Evolutionary conservation across 2,329 filamentous ascomycete species (phyloP).

Genomic region (Fusarium ramigenum): DNA sequence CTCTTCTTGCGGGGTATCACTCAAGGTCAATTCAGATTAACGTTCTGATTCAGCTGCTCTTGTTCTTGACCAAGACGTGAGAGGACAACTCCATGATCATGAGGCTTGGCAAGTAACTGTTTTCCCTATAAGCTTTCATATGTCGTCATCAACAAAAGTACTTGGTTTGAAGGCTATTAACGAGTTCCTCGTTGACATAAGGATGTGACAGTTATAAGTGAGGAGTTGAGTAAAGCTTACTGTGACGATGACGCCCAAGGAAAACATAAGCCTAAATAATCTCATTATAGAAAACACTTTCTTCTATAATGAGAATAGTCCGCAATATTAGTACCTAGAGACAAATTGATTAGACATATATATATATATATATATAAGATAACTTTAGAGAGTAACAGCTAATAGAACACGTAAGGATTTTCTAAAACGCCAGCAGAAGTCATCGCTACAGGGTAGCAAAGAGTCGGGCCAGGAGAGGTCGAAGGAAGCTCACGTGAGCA

Average conservation of each 20-base stretch:
- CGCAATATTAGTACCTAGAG: accelerated
- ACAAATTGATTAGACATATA: too few species aligned
- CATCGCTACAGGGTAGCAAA: neutral
- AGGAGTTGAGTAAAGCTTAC: too few species aligned
- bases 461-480: too few species aligned
- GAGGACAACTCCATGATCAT: neutral
- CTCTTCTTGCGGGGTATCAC: neutral
- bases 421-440: too few species aligned
- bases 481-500: conserved; percentile 27
- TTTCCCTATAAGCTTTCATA: neutral
- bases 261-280: neutral
- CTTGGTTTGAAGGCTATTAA: neutral
- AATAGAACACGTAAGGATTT: neutral
- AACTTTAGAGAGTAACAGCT: too few species aligned
- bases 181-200: neutral
- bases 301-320: accelerated
- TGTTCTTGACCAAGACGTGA: neutral
- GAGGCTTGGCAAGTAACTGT: neutral
- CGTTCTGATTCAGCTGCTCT: neutral
- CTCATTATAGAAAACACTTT: accelerated
- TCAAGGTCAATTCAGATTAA: neutral
- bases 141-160: neutral
- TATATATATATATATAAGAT: too few species aligned
- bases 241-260: accelerated
- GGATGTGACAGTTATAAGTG: too few species aligned